Evolutionary conservation across 2,329 filamentous ascomycete species (phyloP).

Genomic region (Orbilia javanica): DNA sequence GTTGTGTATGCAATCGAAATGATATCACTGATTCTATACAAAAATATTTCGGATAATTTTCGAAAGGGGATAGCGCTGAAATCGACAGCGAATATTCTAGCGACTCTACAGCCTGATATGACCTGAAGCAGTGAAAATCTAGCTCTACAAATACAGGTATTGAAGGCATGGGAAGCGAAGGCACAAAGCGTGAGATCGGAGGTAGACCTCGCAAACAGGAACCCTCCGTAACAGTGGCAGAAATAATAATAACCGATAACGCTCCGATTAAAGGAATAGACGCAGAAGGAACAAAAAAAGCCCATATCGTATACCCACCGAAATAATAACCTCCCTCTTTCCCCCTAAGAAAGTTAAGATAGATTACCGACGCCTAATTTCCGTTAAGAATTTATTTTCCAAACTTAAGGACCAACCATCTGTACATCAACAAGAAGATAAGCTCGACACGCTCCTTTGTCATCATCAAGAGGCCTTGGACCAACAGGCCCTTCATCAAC

Average conservation of each 20-base stretch:
- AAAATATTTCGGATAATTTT: not conserved
- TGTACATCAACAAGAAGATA: constrained; percentile 73
- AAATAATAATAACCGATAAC: constrained; percentile 17
- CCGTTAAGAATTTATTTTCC: constrained; percentile 27
- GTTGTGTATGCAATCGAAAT: constrained; percentile 38
- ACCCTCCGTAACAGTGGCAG: not conserved
- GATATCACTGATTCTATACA: constrained; percentile 25
- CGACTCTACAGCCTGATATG: constrained; percentile 11
- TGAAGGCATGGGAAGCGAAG: not conserved
- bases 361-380: constrained; percentile 11
- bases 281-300: not conserved
- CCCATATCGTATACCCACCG: constrained; percentile 20
- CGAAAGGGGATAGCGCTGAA: not conserved
- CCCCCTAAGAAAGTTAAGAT: not conserved
- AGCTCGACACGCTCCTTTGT: constrained; percentile 97
- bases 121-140: constrained; percentile 30
- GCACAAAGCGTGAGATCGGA: not conserved
- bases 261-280: constrained; percentile 33
- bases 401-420: constrained; percentile 41
- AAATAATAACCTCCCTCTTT: not conserved
- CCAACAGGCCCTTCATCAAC: constrained; percentile 89
- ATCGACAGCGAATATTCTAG: constrained; percentile 20
- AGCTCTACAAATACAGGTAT: constrained; percentile 32
- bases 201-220: not conserved
- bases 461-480: constrained; percentile 99